Conservation (phyloP, 164 flowering plant genomes). For the Sedum album region DNA sequence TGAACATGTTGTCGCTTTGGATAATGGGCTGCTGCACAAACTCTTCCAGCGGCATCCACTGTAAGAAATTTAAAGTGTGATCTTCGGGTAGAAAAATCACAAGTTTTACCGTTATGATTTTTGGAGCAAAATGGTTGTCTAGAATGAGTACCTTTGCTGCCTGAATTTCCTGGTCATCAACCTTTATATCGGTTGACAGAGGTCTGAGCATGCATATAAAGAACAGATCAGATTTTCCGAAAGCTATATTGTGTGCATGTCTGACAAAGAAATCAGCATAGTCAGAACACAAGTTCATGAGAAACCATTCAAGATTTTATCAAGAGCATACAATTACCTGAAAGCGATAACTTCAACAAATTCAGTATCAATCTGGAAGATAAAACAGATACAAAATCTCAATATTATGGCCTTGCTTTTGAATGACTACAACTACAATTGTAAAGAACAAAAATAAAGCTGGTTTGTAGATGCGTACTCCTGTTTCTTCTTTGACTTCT, state of each 20-base stretch:
- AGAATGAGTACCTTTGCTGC: constrained; percentile 59
- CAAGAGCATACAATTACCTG: constrained; percentile 35
- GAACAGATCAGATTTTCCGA: constrained; percentile 80
- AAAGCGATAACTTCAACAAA: constrained; percentile 85
- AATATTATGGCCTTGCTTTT: not conserved
- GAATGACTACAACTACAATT: too few species aligned
- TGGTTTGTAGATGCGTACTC: constrained; percentile 44
- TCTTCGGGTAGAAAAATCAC: not conserved
- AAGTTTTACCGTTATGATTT: not conserved
- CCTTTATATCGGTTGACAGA: constrained; percentile 41
- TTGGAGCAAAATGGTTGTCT: not conserved
- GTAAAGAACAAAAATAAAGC: not conserved
- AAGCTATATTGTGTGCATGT: constrained; percentile 75
- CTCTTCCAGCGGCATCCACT: constrained; percentile 91
- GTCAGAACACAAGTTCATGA: not conserved
- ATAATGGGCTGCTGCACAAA: constrained; percentile 59
- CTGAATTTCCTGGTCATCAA: constrained; percentile 65
- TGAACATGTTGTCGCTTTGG: constrained; percentile 65
- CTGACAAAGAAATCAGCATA: constrained; percentile 26
- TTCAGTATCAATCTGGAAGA: constrained; percentile 70
- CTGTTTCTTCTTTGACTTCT: constrained; percentile 94
- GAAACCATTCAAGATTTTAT: not conserved
- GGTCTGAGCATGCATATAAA: constrained; percentile 79
- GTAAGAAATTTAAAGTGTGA: constrained; percentile 7
- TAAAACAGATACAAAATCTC: not conserved